Conservation (phyloP, 805 yeast species). For the Ogataea sp. region DNA sequence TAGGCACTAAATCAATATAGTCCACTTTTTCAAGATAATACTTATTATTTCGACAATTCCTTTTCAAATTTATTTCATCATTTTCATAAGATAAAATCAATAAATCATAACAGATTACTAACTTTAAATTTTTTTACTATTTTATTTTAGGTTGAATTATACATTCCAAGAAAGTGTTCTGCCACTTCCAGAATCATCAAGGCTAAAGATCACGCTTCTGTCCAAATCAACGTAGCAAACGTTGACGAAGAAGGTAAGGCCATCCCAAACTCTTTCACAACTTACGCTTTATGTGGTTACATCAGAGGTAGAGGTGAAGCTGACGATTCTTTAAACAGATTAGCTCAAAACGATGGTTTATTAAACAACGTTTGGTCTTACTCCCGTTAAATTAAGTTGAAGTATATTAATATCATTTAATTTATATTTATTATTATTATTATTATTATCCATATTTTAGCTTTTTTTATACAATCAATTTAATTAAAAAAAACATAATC, state of each 20-base stretch:
- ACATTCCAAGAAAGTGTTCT: slow-evolving; percentile 99
- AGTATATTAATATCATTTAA: neutral
- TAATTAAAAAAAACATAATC: neutral
- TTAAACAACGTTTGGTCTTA: slow-evolving; percentile 92
- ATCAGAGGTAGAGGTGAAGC: slow-evolving; percentile 99
- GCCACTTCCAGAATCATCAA: slow-evolving; percentile 99
- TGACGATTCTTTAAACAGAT: slow-evolving; percentile 98
- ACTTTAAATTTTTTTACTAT: neutral
- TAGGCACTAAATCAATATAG: too few species aligned
- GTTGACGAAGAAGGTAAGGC: slow-evolving; percentile 96
- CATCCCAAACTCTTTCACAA: slow-evolving; percentile 80
- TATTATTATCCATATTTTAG: too few species aligned
- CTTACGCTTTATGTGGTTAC: slow-evolving; percentile 96
- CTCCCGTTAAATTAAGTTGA: slow-evolving; percentile 75
- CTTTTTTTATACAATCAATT: neutral
- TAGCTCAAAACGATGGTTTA: slow-evolving; percentile 97
- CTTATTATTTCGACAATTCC: too few species aligned
- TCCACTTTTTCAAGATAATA: too few species aligned
- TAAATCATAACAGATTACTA: slow-evolving; percentile 1
- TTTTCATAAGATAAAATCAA: neutral
- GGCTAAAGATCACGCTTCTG: slow-evolving; percentile 99
- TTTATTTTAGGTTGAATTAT: slow-evolving; percentile 84
- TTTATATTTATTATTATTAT: neutral
- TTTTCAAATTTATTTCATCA: neutral
- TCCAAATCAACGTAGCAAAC: slow-evolving; percentile 97